phyloP scores from a whole-genome alignment of 2,329 filamentous ascomycete species.

The Sphaerulina vaccinii region DNA sequence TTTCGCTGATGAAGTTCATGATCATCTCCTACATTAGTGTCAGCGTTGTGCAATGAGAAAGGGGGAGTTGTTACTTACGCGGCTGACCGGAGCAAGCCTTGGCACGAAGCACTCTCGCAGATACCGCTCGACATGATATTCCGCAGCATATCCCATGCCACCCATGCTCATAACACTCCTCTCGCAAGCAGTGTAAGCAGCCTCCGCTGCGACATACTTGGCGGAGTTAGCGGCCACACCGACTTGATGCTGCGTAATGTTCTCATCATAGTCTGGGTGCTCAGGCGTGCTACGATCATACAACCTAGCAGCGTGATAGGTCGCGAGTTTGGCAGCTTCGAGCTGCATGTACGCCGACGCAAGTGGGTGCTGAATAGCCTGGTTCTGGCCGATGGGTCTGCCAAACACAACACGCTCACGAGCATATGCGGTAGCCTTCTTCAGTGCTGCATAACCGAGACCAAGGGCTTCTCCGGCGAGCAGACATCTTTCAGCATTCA shows the following conservation, averaged over 20 bases:
- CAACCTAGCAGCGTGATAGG: constrained; percentile 59
- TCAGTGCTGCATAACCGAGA: constrained; percentile 67
- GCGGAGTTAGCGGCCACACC: constrained; percentile 58
- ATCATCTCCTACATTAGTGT: constrained; percentile 63
- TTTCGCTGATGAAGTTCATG: constrained; percentile 69
- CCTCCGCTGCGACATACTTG: constrained; percentile 61
- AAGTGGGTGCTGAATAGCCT: constrained; percentile 59
- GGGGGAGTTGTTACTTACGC: constrained; percentile 39
- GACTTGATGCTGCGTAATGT: constrained; percentile 46
- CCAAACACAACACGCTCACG: constrained; percentile 54
- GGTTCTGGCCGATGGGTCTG: constrained; percentile 59
- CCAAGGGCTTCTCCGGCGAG: constrained; percentile 75
- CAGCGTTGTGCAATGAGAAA: not conserved
- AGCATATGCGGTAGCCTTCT: constrained; percentile 45
- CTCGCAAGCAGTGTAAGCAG: constrained; percentile 61
- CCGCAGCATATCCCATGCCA: constrained; percentile 63
- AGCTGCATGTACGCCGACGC: constrained; percentile 61
- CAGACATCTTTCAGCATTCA: constrained; percentile 51
- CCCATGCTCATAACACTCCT: constrained; percentile 58
- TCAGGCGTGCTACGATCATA: constrained; percentile 51
- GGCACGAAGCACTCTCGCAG: constrained; percentile 60
- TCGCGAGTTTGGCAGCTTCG: constrained; percentile 60
- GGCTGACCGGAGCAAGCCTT: constrained; percentile 58
- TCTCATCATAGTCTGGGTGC: constrained; percentile 35
- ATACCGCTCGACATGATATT: constrained; percentile 63